Evolutionary conservation across 2,329 filamentous ascomycete genomes (phyloP), one percentile per base, ranked within the genome.

Genomic region (Diaporthe capsici): DNA sequence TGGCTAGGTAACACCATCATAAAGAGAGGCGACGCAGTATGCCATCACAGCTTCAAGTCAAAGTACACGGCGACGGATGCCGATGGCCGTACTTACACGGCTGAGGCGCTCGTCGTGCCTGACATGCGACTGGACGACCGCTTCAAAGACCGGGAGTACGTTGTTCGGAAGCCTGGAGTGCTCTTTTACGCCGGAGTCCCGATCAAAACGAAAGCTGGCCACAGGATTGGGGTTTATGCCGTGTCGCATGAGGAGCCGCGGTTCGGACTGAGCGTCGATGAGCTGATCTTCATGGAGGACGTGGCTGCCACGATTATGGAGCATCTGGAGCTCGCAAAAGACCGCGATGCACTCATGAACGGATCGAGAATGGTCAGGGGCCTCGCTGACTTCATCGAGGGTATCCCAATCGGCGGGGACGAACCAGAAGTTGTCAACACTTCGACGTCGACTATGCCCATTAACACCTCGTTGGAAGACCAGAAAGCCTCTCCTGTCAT

Each of bases 21-120:
- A 34, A 70, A 42, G 34, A 47, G 71, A 15, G 22, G 6, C 6
- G 63, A 67, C 22, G 90, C 57, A 8, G 58, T 75, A 10, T 75
- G 73, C 13, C 65, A 72, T 22, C 67, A 72, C 58, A 75, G 57
- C 57, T 72, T 75, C 67, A 71, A 65, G n/a, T 61, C 58, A 9
- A 72, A 34, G 39, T 75, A 75, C 51, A 72, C 73, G 6, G 88
- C 88, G 51, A 88, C 90, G 78, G 86, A 83, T 31, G 79, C 81
- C 3, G 83, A 83, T 81, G 15, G 79, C 79, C 2, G 76, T 73
- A 20, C 61, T 10, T 49, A 71, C 25, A 75, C 25, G 7, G 68
- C 51, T 2, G 55, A 70, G 44, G 71, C 58, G 3, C 74, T 76
- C 17, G 60, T 76, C n/a, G 71, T 76, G 28, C 70, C 70, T 20